Conservation (phyloP, 257 asterid species). For the Echites panduratus region DNA sequence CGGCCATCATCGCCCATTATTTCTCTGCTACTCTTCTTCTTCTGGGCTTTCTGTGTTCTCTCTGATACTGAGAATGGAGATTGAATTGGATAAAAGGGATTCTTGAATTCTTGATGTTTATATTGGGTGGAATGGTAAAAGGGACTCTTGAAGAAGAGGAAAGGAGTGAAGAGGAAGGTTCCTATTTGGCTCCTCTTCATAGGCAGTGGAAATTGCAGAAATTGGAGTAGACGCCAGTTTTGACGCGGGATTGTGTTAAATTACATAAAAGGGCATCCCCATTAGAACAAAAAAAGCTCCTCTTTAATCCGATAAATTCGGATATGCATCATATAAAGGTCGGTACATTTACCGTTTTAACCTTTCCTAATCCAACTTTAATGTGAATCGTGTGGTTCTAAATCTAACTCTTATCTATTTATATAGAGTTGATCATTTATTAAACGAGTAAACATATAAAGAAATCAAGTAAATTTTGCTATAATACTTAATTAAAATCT, state of each 20-base stretch:
- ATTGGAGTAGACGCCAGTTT: conserved; percentile 34
- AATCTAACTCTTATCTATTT: no score
- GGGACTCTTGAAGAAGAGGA: no score
- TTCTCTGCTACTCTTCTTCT: not conserved
- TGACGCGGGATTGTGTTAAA: conserved; percentile 47
- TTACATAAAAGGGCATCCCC: conserved; percentile 22
- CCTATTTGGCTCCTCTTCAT: conserved; percentile 39
- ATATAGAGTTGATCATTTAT: no score
- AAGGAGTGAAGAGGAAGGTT: conserved; percentile 31
- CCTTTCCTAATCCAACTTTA: no score
- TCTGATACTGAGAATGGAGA: not conserved
- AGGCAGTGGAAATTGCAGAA: conserved; percentile 9
- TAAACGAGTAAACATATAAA: no score
- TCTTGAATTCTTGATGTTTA: conserved; percentile 4
- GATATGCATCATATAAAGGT: no score
- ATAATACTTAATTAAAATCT: no score
- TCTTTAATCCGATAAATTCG: no score
- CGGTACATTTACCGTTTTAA: no score
- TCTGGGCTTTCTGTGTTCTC: not conserved
- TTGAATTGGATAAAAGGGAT: not conserved
- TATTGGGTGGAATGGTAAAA: not conserved
- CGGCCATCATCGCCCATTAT: not conserved
- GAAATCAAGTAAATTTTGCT: no score
- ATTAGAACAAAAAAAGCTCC: no score
- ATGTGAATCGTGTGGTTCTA: no score